Conservation (phyloP, 345 rosid genomes). For the Kandelia obovata region DNA sequence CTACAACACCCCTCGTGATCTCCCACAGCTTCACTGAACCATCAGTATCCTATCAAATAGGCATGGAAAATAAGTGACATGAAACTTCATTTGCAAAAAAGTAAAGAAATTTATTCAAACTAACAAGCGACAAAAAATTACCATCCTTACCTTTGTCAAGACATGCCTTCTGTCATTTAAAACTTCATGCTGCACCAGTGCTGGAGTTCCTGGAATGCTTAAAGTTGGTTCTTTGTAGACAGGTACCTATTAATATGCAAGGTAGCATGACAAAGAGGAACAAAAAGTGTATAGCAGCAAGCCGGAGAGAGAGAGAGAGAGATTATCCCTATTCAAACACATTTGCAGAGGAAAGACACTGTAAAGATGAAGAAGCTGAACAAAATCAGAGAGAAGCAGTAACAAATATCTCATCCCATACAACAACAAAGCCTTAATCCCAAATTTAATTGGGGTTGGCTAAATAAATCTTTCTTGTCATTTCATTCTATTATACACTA, state of each 20-base stretch:
- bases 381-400: too few species aligned
- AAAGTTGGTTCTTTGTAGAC: conserved; percentile 73
- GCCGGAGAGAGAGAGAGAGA: neutral
- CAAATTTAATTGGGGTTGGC: too few species aligned
- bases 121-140: conserved; percentile 8
- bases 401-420: too few species aligned
- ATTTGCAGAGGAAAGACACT: too few species aligned
- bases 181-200: conserved; percentile 92
- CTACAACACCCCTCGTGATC: conserved; percentile 75
- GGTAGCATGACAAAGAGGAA: neutral
- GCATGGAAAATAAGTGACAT: conserved; percentile 20
- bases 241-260: conserved; percentile 57
- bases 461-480: too few species aligned
- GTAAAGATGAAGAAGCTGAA: too few species aligned
- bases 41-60: conserved; percentile 65
- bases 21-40: conserved; percentile 98
- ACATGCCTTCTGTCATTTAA: conserved; percentile 94
- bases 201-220: conserved; percentile 77
- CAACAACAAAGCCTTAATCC: too few species aligned
- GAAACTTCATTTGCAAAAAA: conserved; percentile 2
- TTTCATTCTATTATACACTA: too few species aligned
- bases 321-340: neutral
- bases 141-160: conserved; percentile 71
- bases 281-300: neutral
- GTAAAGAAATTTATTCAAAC: conserved; percentile 11